Evolutionary conservation across 768 basidiomycete genomes (phyloP), one percentile per base, ranked within the genome.

Genomic region (Termitomyces sp.): DNA sequence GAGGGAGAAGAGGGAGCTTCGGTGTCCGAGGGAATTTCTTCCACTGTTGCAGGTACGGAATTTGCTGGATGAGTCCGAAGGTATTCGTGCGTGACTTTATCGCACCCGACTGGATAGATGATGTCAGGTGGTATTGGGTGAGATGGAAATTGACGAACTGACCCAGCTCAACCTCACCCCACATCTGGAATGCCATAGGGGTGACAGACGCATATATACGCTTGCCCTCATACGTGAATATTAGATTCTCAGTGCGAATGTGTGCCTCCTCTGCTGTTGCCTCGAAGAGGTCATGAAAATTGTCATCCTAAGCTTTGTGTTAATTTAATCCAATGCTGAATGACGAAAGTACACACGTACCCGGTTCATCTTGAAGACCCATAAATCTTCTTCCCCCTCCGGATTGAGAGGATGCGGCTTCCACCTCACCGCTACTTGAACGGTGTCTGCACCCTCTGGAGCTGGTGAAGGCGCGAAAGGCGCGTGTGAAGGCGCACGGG

Each of bases 121-220:
- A 42, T 43, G 50, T 33, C 42, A 29, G 41, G n/a, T 20, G 32
- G 15, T 31, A 4, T n/a, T 32, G 35, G 43, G 33, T 45, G 27
- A 41, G 3, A 13, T 40, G 25, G 12, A 44, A 16, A 33, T 39
- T 22, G 31, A 46, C 31, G 20, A 27, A 52, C 78, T 32, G 41
- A 89, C 89, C 80, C 22, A 92, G 70, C 39, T 85, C 81, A 27
- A 81, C 86, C 54, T 86, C 80, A 3, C 75, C 77, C 84, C 87
- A 89, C 15, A 91, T 80, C 13, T 75, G 76, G 42, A 92, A 74
- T 16, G 80, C 78, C 33, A 80, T 72, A 0, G 90, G 89, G 0
- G 85, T 86, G 3, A 84, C 81, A 13, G 86, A 88, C 11, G 86
- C 74, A 63, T 84, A 91, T 39, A 93, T 72, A 2, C 82, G 85